Percentiles rank a stretch among this genome's conserved stretches.
Conservation (phyloP, 352 stramenopile species). For the Pythium volutum region DNA sequence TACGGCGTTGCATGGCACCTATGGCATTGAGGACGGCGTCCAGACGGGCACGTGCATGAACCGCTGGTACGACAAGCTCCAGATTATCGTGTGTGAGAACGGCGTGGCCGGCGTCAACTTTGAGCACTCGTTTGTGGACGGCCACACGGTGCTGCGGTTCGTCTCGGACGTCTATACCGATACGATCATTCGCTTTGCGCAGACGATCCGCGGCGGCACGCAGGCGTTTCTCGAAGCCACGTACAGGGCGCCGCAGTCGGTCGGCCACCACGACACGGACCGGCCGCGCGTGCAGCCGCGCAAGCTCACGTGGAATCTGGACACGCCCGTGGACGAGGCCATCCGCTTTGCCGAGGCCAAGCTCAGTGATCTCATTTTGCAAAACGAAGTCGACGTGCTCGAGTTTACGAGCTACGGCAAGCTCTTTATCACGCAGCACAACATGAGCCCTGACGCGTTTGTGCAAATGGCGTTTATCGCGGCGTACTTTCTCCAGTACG, state of each 20-base stretch:
- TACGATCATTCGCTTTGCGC: constrained; percentile 91
- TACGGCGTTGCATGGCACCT: constrained; percentile 92
- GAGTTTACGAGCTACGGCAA: constrained; percentile 93
- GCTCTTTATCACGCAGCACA: constrained; percentile 88
- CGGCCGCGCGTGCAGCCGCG: constrained; percentile 71
- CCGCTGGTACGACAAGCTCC: constrained; percentile 97
- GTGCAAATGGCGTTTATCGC: constrained; percentile 95
- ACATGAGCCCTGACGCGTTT: constrained; percentile 94
- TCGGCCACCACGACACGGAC: constrained; percentile 23
- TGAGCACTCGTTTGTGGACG: constrained; percentile 96
- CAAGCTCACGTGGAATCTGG: constrained; percentile 91
- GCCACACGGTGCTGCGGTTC: constrained; percentile 93
- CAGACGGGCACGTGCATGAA: constrained; percentile 93
- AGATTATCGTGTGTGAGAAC: constrained; percentile 94
- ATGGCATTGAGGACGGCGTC: constrained; percentile 74
- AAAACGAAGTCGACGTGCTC: constrained; percentile 92
- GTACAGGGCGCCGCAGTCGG: constrained; percentile 66
- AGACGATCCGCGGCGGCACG: constrained; percentile 88
- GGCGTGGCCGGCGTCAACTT: constrained; percentile 96
- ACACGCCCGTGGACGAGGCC: constrained; percentile 72
- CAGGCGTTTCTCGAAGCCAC: constrained; percentile 75
- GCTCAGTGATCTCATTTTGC: constrained; percentile 92
- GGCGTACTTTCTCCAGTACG: constrained; percentile 94
- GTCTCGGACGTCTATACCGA: constrained; percentile 90
- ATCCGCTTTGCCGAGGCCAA: constrained; percentile 93